Conservation (phyloP, 2,329 filamentous ascomycete species). For the Epichloe sylvatica region DNA sequence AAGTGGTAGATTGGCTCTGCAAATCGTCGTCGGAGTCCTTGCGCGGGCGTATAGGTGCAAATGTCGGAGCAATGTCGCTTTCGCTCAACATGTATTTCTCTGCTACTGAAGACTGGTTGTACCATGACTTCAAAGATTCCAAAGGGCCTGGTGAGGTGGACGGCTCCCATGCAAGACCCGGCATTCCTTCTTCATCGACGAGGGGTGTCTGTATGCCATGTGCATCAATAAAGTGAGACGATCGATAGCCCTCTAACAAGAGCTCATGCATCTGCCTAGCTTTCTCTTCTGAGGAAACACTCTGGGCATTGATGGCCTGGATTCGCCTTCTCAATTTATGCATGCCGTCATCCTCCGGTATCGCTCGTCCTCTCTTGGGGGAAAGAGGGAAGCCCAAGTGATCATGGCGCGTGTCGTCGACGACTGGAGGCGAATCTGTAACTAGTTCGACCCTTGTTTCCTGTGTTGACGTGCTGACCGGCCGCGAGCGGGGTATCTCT, state of each 20-base stretch:
- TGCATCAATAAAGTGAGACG: slow-evolving; percentile 14
- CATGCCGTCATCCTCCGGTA: slow-evolving; percentile 75
- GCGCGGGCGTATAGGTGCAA: slow-evolving; percentile 39
- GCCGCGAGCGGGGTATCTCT: slow-evolving; percentile 16
- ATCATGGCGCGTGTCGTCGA: slow-evolving; percentile 15
- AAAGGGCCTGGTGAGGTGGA: slow-evolving; percentile 31
- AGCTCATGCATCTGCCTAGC: slow-evolving; percentile 57
- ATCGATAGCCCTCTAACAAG: slow-evolving; percentile 52
- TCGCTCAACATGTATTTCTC: slow-evolving; percentile 38
- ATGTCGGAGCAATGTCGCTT: slow-evolving; percentile 54
- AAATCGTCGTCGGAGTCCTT: slow-evolving; percentile 32
- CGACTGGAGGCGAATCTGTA: slow-evolving; percentile 9
- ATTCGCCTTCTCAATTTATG: slow-evolving; percentile 51
- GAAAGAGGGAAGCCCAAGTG: slow-evolving; percentile 20
- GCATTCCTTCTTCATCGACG: slow-evolving; percentile 7
- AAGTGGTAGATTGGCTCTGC: slow-evolving; percentile 9
- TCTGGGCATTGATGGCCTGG: slow-evolving; percentile 49
- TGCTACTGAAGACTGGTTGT: slow-evolving; percentile 24
- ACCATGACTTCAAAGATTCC: slow-evolving; percentile 46
- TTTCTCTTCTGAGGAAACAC: slow-evolving; percentile 48
- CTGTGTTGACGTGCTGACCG: slow-evolving; percentile 21
- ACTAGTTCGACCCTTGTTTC: slow-evolving; percentile 21
- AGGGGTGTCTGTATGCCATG: slow-evolving; percentile 4
- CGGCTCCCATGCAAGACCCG: slow-evolving; percentile 23
- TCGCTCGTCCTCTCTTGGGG: slow-evolving; percentile 17